Evolutionary conservation across 768 basidiomycete genomes (phyloP), one percentile per base, ranked within the genome.

Genomic region (Boletus vinaceobasis): DNA sequence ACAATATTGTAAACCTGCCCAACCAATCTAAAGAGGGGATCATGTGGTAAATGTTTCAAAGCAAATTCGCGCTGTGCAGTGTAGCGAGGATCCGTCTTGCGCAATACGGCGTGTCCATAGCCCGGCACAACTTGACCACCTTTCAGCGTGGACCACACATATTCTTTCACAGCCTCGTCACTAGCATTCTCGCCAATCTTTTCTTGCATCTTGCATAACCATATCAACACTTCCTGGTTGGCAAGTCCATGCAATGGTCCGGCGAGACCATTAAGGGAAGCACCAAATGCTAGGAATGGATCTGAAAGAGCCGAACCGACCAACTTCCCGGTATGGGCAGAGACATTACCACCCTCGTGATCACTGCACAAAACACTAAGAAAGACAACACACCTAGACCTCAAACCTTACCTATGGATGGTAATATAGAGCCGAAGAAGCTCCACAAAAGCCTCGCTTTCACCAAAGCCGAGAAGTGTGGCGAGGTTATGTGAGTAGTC

Each of bases 301-400:
- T 98, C 96, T 0, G 95, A 95, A 54, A 98, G 87, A 49, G 96
- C 95, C 51, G 93, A 94, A 52, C 92, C 93, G 60, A 95, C 93
- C 21, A 94, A 80, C 73, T 95, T 92, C 54, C 90, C 90, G 21
- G 93, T 89, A 78, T 95, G 93, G 2, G 93, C 93, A 48, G 96
- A 98, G 58, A 98, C 96, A 63, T 98, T 98, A 43, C 96, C 96
- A 71, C 96, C 96, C 74, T 98, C 96, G 75, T 98, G 96, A 69
- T 98, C 96, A 70, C 88, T 88, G 50, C 10, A 46, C 21, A 23
- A 44, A 21, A 29, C 29, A 37, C 33, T 42, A 43, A 55, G 47
- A 48, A 48, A 36, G 17, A 45, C 4, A 6, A 14, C 2, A 31
- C 8, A 0, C 35, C 10, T 42, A 7, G 5, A 29, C 37, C 36